Percentiles rank a stretch among this genome's conserved stretches.
phyloP scores from a whole-genome alignment of 1,139 yeast genomes.

The Scheffersomyces quercinus region DNA sequence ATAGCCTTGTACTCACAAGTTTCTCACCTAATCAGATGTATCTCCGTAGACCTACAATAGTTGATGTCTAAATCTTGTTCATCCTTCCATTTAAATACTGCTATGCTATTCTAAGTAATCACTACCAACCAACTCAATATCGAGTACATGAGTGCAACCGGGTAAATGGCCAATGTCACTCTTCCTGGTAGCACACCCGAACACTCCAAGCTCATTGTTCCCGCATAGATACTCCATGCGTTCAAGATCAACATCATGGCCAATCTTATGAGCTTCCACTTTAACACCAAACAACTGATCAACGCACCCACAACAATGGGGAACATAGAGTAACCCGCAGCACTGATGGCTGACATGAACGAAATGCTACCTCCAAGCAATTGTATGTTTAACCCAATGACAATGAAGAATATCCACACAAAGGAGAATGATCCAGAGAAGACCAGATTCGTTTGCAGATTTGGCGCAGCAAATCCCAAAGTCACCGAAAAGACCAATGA shows the following conservation, averaged over 20 bases:
- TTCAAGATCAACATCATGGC: constrained; percentile 54
- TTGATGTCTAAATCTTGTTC: no score
- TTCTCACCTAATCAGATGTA: no score
- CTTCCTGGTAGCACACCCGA: constrained; percentile 72
- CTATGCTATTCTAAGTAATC: constrained; percentile 46
- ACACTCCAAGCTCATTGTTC: constrained; percentile 64
- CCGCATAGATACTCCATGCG: constrained; percentile 72
- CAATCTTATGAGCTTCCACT: constrained; percentile 56
- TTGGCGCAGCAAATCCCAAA: constrained; percentile 46
- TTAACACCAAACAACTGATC: constrained; percentile 54
- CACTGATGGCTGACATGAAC: constrained; percentile 77
- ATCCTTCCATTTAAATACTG: no score
- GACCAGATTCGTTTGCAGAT: constrained; percentile 42
- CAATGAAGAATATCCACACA: constrained; percentile 58
- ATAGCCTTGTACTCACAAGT: no score
- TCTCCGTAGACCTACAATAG: no score
- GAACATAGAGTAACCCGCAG: constrained; percentile 79
- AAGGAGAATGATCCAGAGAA: constrained; percentile 51
- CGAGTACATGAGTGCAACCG: constrained; percentile 73
- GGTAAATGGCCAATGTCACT: constrained; percentile 72
- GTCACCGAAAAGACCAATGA: constrained; percentile 63
- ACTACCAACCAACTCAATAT: constrained; percentile 79
- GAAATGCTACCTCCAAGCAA: constrained; percentile 72
- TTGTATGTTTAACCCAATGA: constrained; percentile 70
- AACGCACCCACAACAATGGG: constrained; percentile 71